phyloP scores from a whole-genome alignment of 2,329 filamentous ascomycete genomes.

The Aspergillus uvarum region DNA sequence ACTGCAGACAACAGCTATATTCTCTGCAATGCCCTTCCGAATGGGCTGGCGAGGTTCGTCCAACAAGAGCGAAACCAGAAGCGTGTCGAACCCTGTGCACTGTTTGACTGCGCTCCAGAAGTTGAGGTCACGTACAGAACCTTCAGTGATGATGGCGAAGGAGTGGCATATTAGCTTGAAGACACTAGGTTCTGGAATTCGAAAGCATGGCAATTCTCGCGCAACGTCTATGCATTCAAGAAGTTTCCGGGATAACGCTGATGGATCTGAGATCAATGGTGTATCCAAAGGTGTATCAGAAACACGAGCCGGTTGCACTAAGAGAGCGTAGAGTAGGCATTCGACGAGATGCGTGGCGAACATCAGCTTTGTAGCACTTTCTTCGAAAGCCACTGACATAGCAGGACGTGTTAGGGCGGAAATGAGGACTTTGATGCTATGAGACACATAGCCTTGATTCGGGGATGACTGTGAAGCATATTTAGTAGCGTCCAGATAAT shows the following conservation, averaged over 20 bases:
- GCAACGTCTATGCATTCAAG: slow-evolving; percentile 37
- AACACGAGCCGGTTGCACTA: slow-evolving; percentile 32
- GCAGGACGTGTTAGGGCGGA: slow-evolving; percentile 60
- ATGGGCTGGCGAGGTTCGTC: slow-evolving; percentile 43
- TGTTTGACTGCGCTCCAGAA: slow-evolving; percentile 49
- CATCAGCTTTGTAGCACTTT: slow-evolving; percentile 48
- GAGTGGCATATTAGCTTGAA: slow-evolving; percentile 44
- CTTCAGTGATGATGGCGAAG: slow-evolving; percentile 52
- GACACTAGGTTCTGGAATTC: slow-evolving; percentile 20
- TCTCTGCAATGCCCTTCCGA: slow-evolving; percentile 41
- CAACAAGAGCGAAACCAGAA: slow-evolving; percentile 46
- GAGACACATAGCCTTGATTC: slow-evolving; percentile 39
- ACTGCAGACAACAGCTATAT: slow-evolving; percentile 40
- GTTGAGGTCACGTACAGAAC: slow-evolving; percentile 46
- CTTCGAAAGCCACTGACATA: slow-evolving; percentile 50
- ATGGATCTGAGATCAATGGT: slow-evolving; percentile 35
- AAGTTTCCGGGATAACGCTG: slow-evolving; percentile 36
- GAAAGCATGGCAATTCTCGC: slow-evolving; percentile 15
- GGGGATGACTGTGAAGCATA: slow-evolving; percentile 29
- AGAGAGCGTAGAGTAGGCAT: slow-evolving; percentile 56
- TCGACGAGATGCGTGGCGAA: slow-evolving; percentile 59
- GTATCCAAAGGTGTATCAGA: slow-evolving; percentile 30
- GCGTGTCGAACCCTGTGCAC: slow-evolving; percentile 35
- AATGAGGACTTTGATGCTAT: slow-evolving; percentile 56
- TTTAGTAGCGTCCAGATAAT: slow-evolving; percentile 11